Evolutionary conservation across 2,329 filamentous ascomycete species (phyloP).

Genomic region (Aureobasidium namibiae): DNA sequence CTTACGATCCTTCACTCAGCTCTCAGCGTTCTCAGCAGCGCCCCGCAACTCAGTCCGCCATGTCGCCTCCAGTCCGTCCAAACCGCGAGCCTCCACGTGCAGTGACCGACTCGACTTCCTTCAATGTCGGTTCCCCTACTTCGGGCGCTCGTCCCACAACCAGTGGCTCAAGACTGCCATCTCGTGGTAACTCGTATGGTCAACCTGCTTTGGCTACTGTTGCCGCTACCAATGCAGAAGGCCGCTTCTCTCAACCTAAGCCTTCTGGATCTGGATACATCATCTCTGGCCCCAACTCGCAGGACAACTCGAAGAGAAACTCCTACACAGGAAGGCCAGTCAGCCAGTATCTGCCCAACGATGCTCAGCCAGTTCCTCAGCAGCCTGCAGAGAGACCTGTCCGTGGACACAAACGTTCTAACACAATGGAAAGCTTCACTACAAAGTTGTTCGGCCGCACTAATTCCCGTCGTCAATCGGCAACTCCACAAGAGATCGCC

Average conservation of each 20-base stretch:
- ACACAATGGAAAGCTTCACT: constrained; percentile 51
- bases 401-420: constrained; percentile 58
- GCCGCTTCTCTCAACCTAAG: constrained; percentile 70
- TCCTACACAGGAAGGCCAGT: constrained; percentile 53
- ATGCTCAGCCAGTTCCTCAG: constrained; percentile 52
- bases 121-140: constrained; percentile 33
- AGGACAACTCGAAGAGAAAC: constrained; percentile 41
- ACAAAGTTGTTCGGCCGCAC: constrained; percentile 77
- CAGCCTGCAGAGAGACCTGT: constrained; percentile 45
- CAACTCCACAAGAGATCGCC: constrained; percentile 20
- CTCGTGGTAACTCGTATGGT: constrained; percentile 69
- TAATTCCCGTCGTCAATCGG: constrained; percentile 25
- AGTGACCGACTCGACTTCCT: constrained; percentile 39
- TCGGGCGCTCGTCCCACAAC: constrained; percentile 57
- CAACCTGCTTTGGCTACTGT: constrained; percentile 82
- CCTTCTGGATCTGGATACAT: constrained; percentile 51
- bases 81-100: constrained; percentile 43
- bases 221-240: constrained; percentile 80
- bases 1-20: constrained; percentile 25
- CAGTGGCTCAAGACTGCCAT: constrained; percentile 68
- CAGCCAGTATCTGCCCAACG: constrained; percentile 44
- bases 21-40: constrained; percentile 12
- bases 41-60: constrained; percentile 17
- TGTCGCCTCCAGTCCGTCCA: constrained; percentile 29
- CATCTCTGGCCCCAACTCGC: constrained; percentile 59